Percentiles rank a stretch among this genome's conserved stretches.
Conservation (phyloP, 805 yeast genomes). For the Metschnikowia bowlesiae region DNA sequence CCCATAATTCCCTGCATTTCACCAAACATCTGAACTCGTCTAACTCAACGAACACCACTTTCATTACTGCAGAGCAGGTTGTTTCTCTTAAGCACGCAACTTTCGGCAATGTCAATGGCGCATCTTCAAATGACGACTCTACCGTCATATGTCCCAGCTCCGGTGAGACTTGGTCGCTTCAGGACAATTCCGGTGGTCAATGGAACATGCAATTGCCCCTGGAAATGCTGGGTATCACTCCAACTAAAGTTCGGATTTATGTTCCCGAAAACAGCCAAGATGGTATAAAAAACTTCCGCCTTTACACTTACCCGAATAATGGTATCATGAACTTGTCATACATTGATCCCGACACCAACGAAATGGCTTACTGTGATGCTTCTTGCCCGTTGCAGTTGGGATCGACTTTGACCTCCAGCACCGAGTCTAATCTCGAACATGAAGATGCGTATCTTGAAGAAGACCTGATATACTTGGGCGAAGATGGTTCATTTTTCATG, state of each 20-base stretch:
- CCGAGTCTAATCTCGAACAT: slow-evolving; percentile 22
- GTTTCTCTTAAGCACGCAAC: slow-evolving; percentile 56
- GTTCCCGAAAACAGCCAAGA: slow-evolving; percentile 48
- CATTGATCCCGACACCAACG: slow-evolving; percentile 65
- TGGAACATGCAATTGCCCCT: slow-evolving; percentile 60
- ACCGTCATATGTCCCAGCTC: slow-evolving; percentile 56
- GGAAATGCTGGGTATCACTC: slow-evolving; percentile 41
- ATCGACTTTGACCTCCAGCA: slow-evolving; percentile 28
- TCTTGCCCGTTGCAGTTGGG: slow-evolving; percentile 69
- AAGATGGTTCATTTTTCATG: slow-evolving; percentile 31
- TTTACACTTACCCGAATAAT: slow-evolving; percentile 70
- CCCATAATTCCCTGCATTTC: slow-evolving; percentile 23
- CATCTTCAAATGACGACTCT: slow-evolving; percentile 22
- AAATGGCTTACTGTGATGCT: slow-evolving; percentile 70
- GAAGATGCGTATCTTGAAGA: slow-evolving; percentile 11
- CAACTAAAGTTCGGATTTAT: slow-evolving; percentile 70
- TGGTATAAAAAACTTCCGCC: slow-evolving; percentile 61
- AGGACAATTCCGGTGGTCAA: slow-evolving; percentile 50
- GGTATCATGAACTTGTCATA: slow-evolving; percentile 92
- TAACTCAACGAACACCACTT: slow-evolving; percentile 34
- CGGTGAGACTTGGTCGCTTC: slow-evolving; percentile 50
- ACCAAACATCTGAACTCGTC: slow-evolving; percentile 22
- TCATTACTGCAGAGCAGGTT: slow-evolving; percentile 54
- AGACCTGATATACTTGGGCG: slow-evolving; percentile 28
- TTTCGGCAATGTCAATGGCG: slow-evolving; percentile 46